Base-by-base conservation (phyloP, 1,139 yeast genomes). In the Zygosaccharomyces pseudobailii region DNA sequence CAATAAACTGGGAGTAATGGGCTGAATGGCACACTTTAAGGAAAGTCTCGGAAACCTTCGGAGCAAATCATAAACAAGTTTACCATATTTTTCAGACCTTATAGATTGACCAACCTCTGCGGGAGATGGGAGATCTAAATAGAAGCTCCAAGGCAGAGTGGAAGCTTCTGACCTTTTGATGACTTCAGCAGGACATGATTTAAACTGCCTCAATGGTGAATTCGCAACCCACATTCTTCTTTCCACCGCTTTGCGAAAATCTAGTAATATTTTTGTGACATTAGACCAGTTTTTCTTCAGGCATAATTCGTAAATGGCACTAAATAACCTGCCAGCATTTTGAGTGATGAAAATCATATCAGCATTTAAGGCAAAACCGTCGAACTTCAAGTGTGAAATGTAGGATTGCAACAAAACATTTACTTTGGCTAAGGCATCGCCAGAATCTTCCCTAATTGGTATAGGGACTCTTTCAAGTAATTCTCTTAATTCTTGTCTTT, bases 341-440 rank as follows among this genome's bases (percentile, higher is more conserved):
- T 92, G 98, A 0, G 94, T 87, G 36, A 94, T 80, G 60, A 87
- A 92, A 3, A 87, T 76, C 97, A 90, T 89, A 69, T 94, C 99
- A 0, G 97, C 82, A 75, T 85, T 80, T 50, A 94, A 69, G 0
- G 97, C 97, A 71, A 87, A 87, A 0, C 97, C 98, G 2, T 86
- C 95, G 13, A 94, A 71, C 8, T 74, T 70, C 35, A 90, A 69
- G 31, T 84, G 69, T 1, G 97, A 87, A 17, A 94, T 84, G 59
- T 87, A 89, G 0, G 96, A 79, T 62, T 94, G 98, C 9, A 92
- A 69, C 34, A 94, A 67, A 5, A 88, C 80, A 56, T 84, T 88
- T 28, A 87, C 79, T 62, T 94, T 94, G 0, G 96, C 87, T 21
- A 80, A 65, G 0, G 94, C 84, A 50, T 87, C 94, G 40, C 76